These are phyloP conservation scores for Boletus rufocinnamomeus DNA, from an alignment of 768 basidiomycete genomes.

Conservation along the genomic window DNA sequence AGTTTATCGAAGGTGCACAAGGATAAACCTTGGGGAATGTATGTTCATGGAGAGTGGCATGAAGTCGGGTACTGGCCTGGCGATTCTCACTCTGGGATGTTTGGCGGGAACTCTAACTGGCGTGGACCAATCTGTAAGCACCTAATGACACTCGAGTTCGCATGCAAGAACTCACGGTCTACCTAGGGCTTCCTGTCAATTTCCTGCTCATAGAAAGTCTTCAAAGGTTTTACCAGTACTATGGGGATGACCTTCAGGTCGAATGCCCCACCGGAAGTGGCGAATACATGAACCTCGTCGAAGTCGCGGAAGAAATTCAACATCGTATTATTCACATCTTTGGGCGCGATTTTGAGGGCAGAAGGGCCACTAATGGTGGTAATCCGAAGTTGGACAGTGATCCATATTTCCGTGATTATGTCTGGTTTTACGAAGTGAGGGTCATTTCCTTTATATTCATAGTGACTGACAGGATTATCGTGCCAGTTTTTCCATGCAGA, in stretches of 20 bases:
- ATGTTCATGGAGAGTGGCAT: constrained; percentile 89
- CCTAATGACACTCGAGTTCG: not conserved
- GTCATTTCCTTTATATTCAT: not conserved
- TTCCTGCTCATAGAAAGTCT: constrained; percentile 95
- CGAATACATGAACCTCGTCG: constrained; percentile 95
- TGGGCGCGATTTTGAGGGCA: constrained; percentile 84
- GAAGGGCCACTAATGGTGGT: constrained; percentile 90
- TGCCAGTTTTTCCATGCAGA: constrained; percentile 93
- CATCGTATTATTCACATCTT: constrained; percentile 99
- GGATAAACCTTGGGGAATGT: constrained; percentile 92
- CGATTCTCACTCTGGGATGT: constrained; percentile 96
- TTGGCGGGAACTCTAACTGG: constrained; percentile 99
- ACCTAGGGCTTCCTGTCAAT: constrained; percentile 89
- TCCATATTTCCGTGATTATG: constrained; percentile 95
- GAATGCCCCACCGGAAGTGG: constrained; percentile 97
- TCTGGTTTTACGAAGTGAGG: constrained; percentile 90
- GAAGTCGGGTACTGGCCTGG: constrained; percentile 98
- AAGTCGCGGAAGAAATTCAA: constrained; percentile 96
- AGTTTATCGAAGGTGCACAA: constrained; percentile 90
- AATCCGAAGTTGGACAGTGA: constrained; percentile 85
- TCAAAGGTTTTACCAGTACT: constrained; percentile 97
- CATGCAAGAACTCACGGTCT: constrained; percentile 1
- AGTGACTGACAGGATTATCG: constrained; percentile 1
- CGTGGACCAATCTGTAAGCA: constrained; percentile 82
- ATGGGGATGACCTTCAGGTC: constrained; percentile 88